Percentiles rank a stretch among this genome's conserved stretches.
Conservation (phyloP, 805 yeast species). For the Sugiyamaella floridensis region DNA sequence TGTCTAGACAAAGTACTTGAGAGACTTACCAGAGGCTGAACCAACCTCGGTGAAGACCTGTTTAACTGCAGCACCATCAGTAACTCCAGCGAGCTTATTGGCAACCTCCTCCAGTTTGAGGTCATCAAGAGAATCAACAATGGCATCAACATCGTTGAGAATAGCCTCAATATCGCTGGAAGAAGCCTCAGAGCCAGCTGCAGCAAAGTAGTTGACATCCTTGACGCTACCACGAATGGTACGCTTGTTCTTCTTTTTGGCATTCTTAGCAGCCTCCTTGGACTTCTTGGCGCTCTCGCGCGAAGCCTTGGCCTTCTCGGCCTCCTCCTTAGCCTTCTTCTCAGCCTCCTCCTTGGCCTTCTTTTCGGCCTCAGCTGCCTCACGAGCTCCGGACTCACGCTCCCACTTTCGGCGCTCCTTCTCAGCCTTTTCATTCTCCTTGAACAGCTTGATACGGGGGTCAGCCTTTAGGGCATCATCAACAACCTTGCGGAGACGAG, state of each 20-base stretch:
- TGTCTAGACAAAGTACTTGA: constrained; percentile 26
- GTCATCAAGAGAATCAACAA: constrained; percentile 78
- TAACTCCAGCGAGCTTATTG: constrained; percentile 49
- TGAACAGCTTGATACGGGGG: constrained; percentile 90
- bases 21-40: constrained; percentile 1
- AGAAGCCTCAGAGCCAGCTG: constrained; percentile 62
- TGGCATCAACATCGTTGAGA: constrained; percentile 61
- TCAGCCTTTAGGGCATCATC: constrained; percentile 86
- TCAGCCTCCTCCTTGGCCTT: constrained; percentile 85
- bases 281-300: constrained; percentile 85
- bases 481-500: constrained; percentile 76
- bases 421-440: constrained; percentile 89
- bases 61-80: constrained; percentile 52
- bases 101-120: constrained; percentile 70
- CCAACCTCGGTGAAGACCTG: constrained; percentile 1
- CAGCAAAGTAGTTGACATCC: constrained; percentile 71
- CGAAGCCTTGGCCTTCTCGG: constrained; percentile 53
- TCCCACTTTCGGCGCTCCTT: constrained; percentile 97
- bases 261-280: constrained; percentile 84
- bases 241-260: constrained; percentile 95
- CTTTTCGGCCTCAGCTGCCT: constrained; percentile 89
- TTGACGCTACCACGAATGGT: constrained; percentile 72
- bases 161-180: constrained; percentile 47
- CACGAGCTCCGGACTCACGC: constrained; percentile 93
- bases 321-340: constrained; percentile 67